Conservation (phyloP, 2,329 filamentous ascomycete species). For the Ophiocordyceps camponoti-leonardi region DNA sequence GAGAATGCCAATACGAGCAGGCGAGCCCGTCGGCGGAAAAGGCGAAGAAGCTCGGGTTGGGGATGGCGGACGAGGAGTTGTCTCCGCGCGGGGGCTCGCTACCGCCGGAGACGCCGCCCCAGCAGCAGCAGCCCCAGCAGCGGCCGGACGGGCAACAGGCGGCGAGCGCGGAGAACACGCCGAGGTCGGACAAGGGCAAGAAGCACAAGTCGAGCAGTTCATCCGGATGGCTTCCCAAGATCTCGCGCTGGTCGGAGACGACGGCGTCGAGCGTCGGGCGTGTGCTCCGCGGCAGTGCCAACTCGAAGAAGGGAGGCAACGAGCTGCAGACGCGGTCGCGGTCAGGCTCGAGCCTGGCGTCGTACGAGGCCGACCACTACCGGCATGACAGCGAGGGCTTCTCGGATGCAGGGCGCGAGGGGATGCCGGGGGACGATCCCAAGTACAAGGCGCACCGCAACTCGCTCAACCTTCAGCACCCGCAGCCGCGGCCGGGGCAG, state of each 20-base stretch:
- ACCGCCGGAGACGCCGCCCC: conserved; percentile 41
- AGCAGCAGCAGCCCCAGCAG: conserved; percentile 9
- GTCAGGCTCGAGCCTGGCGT: conserved; percentile 57
- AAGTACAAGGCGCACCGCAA: conserved; percentile 74
- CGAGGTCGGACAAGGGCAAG: conserved; percentile 53
- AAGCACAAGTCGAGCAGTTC: conserved; percentile 82
- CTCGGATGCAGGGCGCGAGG: conserved; percentile 5
- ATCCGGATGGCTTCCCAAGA: conserved; percentile 69
- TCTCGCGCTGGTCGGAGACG: conserved; percentile 94
- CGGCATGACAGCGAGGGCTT: conserved; percentile 32
- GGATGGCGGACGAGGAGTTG: conserved; percentile 5
- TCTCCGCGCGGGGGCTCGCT: conserved; percentile 34
- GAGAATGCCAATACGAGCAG: conserved; percentile 42
- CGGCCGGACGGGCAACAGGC: conserved; percentile 16
- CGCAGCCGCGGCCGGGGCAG: conserved; percentile 57
- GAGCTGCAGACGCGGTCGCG: conserved; percentile 45
- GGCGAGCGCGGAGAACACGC: conserved; percentile 64
- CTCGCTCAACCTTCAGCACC: conserved; percentile 63
- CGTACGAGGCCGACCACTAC: conserved; percentile 37
- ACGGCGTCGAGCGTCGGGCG: conserved; percentile 76
- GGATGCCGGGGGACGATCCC: conserved; percentile 40
- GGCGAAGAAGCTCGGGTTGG: not conserved
- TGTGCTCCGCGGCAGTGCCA: conserved; percentile 52
- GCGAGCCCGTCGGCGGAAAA: conserved; percentile 18
- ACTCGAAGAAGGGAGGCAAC: conserved; percentile 35